phyloP scores from a whole-genome alignment of 768 basidiomycete species.

The Kwoniella dejecticola region DNA sequence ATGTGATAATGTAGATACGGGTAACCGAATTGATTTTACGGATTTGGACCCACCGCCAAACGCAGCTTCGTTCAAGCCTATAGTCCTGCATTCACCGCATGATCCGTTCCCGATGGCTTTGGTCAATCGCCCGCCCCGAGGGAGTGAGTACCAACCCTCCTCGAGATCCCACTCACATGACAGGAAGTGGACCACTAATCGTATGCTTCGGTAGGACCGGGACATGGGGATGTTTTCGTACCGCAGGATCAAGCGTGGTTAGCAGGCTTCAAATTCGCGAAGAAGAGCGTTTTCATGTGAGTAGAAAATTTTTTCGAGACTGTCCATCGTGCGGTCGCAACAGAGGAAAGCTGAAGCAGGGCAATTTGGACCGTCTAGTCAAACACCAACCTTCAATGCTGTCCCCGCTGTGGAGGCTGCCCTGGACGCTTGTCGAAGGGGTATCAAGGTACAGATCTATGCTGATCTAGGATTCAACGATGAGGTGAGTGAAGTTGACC shows the following conservation, averaged over 20 bases:
- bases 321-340: not conserved
- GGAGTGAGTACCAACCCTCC: too few relatives aligned
- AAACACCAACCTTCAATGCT: conserved; percentile 71
- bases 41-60: conserved; percentile 32
- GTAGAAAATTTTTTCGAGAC: conserved; percentile 18
- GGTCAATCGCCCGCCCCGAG: conserved; percentile 65
- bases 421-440: conserved; percentile 63
- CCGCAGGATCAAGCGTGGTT: conserved; percentile 70
- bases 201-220: too few relatives aligned
- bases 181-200: too few relatives aligned
- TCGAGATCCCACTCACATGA: too few relatives aligned
- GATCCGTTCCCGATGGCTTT: conserved; percentile 65
- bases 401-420: conserved; percentile 64
- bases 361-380: conserved; percentile 48
- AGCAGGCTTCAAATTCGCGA: conserved; percentile 63
- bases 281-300: conserved; percentile 65
- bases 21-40: conserved; percentile 27
- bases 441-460: conserved; percentile 64
- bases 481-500: conserved; percentile 38
- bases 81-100: conserved; percentile 54
- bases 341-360: not conserved
- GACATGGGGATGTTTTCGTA: conserved; percentile 57
- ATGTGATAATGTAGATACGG: conserved; percentile 35
- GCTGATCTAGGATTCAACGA: conserved; percentile 63
- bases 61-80: conserved; percentile 29